A percentile compares a stretch with the other conserved stretches of the same genome.
Conservation (phyloP, 257 asterid genomes). For the Jacaranda copaia region DNA sequence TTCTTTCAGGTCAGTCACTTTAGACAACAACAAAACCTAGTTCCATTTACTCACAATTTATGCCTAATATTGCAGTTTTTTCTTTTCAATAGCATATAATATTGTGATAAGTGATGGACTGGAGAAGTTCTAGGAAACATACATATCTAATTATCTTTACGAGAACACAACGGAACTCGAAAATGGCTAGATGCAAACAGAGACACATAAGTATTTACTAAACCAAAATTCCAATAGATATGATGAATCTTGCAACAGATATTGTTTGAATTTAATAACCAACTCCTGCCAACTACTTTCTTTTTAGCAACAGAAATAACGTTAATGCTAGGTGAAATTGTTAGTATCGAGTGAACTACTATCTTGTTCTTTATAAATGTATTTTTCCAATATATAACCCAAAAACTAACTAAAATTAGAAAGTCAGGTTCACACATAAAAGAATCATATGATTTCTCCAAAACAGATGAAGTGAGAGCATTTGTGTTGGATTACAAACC, state of each 20-base stretch:
- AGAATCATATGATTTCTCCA: background rate
- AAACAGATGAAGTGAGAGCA: conserved; percentile 27
- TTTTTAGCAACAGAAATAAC: too few species aligned
- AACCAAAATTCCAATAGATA: conserved; percentile 3
- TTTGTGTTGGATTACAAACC: conserved; percentile 58
- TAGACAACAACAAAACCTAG: conserved; percentile 9
- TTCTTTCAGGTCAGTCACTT: background rate
- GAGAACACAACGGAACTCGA: conserved; percentile 3
- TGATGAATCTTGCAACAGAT: conserved; percentile 6
- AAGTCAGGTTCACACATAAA: conserved; percentile 18
- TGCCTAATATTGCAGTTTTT: background rate
- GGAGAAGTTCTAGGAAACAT: background rate
- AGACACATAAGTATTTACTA: conserved; percentile 2
- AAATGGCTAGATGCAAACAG: background rate
- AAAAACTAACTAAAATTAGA: background rate
- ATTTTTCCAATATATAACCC: background rate
- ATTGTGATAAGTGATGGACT: background rate
- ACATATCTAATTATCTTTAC: background rate
- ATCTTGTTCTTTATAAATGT: too few species aligned
- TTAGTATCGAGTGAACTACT: too few species aligned
- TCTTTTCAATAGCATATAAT: background rate
- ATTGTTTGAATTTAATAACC: background rate
- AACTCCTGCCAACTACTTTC: too few species aligned
- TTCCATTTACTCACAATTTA: background rate
- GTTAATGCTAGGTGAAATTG: too few species aligned